Base-by-base conservation (phyloP, 495 filamentous ascomycete species). In the Saxispiralis lemnorum region DNA sequence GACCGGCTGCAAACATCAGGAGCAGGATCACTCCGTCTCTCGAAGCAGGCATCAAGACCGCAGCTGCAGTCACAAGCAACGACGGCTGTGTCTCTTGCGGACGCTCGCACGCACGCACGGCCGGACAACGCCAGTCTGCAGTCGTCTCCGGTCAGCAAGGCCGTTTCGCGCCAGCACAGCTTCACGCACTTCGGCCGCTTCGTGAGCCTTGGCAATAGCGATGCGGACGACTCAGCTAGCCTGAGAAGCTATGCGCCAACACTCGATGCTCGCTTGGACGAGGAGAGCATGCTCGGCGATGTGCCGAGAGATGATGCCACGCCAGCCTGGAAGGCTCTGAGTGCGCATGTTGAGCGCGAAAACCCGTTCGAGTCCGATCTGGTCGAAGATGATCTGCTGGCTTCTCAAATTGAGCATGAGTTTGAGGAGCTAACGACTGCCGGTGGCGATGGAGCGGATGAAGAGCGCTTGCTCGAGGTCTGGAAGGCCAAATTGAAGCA, bases 401-500 rank as follows among this genome's bases (percentile, higher is more conserved):
- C 38, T 30, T 68, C 20, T 71, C 78, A 38, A 17, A 88, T 89
- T 48, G 63, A 73, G 16, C 63, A 65, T 30, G 87, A 95, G 56
- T 92, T 93, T 51, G 79, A 86, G 39, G 67, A 81, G 18, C 68
- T 93, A 33, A 78, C 76, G 2, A 76, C 78, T 13, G 63, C 78
- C 13, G 65, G 71, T 35, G 65, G 64, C 34, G 66, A 76, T 43
- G 71, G 69, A 14, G 61, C 66, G 7, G 80, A 82, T 53, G 80
- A 84, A 59, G 61, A 62, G 49, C 32, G 52, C 9, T 65, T 86
- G 30, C 63, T 92, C 35, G 59, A 67, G 18, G 66, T 74, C 45
- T 93, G 82, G 83, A 84, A 83, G 57, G 70, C 79, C 16, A 92
- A 93, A 58, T 67, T 83, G 47, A 99, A 99, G 58, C 89, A 99